Base-by-base conservation (phyloP, 805 yeast species). In the Spathaspora passalidarum region DNA sequence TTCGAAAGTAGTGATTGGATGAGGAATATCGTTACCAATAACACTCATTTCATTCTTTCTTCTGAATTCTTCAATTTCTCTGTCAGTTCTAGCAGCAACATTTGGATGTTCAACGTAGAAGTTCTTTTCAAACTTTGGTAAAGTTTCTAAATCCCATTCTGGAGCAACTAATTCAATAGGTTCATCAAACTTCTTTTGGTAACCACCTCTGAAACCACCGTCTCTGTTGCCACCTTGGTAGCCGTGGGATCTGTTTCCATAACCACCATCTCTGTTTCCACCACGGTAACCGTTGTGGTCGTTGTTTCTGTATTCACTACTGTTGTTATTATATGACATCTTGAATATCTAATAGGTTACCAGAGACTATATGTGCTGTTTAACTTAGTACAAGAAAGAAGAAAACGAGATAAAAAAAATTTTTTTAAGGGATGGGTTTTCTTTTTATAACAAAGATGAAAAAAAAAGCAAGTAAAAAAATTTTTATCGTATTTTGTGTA, bases 91-190 rank as follows among this genome's bases (percentile, higher is more conserved):
- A 39, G 70, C 74, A 49, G 88, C 69, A 51, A 94, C 98, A 45
- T 68, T 68, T 49, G 88, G 87, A 63, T 86, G 84, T 75, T 94
- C 99, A 52, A 76, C 75, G 75, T 94, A 94, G 65, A 94, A 94
- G 70, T 94, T 89, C 76, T 94, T 94, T 71, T 91, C 97, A 63
- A 94, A 94, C 62, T 82, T 82, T 58, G 96, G 96, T 62, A 94
- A 73, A 35, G 81, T 66, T 49, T 79, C 84, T 44, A 80, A 55
- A 66, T 88, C 94, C 88, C 94, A 94, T 52, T 86, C 81, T 59
- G 91, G 97, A 53, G 81, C 79, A 53, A 75, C 68, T 60, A 89
- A 73, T 59, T 75, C 75, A 40, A 64, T 63, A 56, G 37, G 38
- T 29, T 29, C 21, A 29, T 47, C 47, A n/a, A 17, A 29, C n/a